Evolutionary conservation across 1,284 basidiomycete genomes (phyloP), one percentile per base, ranked within the genome.

Genomic region (Xerocomus subilludens): DNA sequence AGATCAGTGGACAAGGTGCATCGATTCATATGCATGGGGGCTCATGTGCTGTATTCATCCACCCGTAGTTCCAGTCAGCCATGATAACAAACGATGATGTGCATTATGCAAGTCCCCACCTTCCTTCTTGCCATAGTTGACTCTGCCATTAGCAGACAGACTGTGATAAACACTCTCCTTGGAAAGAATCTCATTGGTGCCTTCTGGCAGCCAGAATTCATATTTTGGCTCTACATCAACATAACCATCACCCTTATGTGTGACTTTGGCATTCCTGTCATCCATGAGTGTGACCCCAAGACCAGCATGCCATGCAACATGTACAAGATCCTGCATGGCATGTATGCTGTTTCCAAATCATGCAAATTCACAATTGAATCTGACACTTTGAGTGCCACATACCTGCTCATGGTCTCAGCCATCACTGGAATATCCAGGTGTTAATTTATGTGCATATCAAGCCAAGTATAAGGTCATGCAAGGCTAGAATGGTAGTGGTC

Each of bases 141-240:
- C 86, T 98, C 96, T 3, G 93, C 96, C 73, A 94, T 99, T 64
- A 98, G 98, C 27, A 98, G 98, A 64, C 99, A 99, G 89, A 99
- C 98, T 2, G 98, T 98, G 45, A 98, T 99, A 78, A 98, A 99
- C 84, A 98, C 97, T 0, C 96, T 93, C 8, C 92, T 94, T 77
- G 98, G 98, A 75, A 99, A 99, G 88, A 99, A 99, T 85, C 90
- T 99, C 78, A 96, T 99, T 79, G 98, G 98, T 76, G 94, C 98
- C 8, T 99, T 99, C 89, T 97, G 97, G 95, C 98, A 99, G 85
- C 98, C 98, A 4, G 91, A 94, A 80, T 99, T 94, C 87, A 94
- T 99, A 83, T 99, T 99, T 85, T 98, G 99, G 86, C 97, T 97
- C 6, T 99, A 99, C 88, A 99, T 99, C 85, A 97, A 99, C 86